Conservation (phyloP, 225 moss, liverwort and hornwort genomes). For the Sphagnum contortum region DNA sequence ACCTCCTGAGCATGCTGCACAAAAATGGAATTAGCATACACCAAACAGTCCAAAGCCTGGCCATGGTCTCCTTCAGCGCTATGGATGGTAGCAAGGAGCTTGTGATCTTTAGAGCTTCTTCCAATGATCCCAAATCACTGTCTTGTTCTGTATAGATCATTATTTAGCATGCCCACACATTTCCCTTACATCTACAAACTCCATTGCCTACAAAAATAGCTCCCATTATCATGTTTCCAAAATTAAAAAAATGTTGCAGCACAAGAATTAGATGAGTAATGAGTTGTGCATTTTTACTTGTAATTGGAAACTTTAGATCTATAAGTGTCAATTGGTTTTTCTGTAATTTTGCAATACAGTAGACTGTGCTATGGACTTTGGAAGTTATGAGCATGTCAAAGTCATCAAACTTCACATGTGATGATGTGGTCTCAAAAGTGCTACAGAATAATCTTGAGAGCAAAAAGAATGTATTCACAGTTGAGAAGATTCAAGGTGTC, state of each 20-base stretch:
- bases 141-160: constrained; percentile 50
- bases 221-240: not conserved
- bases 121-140: constrained; percentile 50
- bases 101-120: constrained; percentile 71
- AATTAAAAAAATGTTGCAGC: too few relatives aligned
- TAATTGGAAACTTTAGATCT: too few relatives aligned
- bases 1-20: constrained; percentile 40
- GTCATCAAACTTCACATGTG: too few relatives aligned
- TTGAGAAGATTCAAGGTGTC: not conserved
- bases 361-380: too few relatives aligned
- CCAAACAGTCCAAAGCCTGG: constrained; percentile 65
- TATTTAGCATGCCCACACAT: constrained; percentile 60
- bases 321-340: too few relatives aligned
- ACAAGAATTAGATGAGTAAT: too few relatives aligned
- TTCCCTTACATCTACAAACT: constrained; percentile 70
- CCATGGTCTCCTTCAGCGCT: constrained; percentile 75
- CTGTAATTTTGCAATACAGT: too few relatives aligned
- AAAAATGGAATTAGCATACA: constrained; percentile 44
- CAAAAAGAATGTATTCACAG: too few relatives aligned
- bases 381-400: too few relatives aligned
- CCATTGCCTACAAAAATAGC: constrained; percentile 52
- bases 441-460: too few relatives aligned
- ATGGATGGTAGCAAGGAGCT: constrained; percentile 77
- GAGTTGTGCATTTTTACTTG: too few relatives aligned
- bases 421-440: too few relatives aligned